Evolutionary conservation across 371 early-diverging fungal genomes (phyloP).

Genomic region (Massospora cicadina): DNA sequence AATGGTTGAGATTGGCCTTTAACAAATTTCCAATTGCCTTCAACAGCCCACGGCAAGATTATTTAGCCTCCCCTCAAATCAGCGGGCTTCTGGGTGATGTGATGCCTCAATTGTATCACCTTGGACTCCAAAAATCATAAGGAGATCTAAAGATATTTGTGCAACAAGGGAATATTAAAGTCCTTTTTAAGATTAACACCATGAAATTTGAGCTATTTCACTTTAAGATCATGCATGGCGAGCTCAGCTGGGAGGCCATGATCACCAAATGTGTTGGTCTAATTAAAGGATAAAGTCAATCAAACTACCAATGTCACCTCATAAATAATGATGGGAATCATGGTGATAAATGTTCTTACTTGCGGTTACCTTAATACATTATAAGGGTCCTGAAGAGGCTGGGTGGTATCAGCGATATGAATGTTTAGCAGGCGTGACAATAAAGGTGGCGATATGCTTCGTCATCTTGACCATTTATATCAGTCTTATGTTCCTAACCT

Average conservation of each 20-base stretch:
- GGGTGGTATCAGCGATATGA: conserved; percentile 24
- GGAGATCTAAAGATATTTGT: background rate
- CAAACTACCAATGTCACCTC: background rate
- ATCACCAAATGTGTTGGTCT: background rate
- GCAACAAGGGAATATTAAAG: background rate
- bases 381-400: conserved; percentile 6
- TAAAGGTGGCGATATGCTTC: conserved; percentile 64
- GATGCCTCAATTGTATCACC: background rate
- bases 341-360: conserved; percentile 17
- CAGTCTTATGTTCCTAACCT: conserved; percentile 32
- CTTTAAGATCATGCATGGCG: no score
- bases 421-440: conserved; percentile 51
- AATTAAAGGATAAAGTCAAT: background rate
- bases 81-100: conserved; percentile 7
- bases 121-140: conserved; percentile 4
- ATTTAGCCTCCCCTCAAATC: background rate
- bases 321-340: conserved; percentile 5
- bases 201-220: background rate
- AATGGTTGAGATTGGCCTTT: conserved; percentile 20
- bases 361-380: conserved; percentile 17
- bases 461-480: conserved; percentile 31
- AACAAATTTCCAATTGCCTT: conserved; percentile 8
- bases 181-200: background rate
- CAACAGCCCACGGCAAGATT: background rate
- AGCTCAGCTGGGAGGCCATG: background rate